Percentiles rank a stretch among this genome's conserved stretches.
Evolutionary conservation across 2,329 filamentous ascomycete species (phyloP).

Genomic region (Arthrobotrys conoides): DNA sequence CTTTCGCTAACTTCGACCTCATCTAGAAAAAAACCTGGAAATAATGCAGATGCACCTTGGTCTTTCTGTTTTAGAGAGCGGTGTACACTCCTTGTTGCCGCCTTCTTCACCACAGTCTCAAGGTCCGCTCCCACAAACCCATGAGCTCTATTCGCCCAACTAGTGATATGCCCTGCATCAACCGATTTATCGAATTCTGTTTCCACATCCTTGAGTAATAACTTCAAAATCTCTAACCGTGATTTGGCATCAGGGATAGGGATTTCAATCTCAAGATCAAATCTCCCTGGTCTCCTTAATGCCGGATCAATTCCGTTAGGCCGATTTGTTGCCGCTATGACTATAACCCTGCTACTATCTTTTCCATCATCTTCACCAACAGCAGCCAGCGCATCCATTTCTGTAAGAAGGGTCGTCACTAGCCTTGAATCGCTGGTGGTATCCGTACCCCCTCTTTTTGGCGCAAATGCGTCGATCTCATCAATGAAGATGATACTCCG

Average conservation of each 20-base stretch:
- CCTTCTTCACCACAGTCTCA: constrained; percentile 62
- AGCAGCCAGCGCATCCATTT: constrained; percentile 63
- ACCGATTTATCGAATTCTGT: constrained; percentile 54
- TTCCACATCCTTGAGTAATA: constrained; percentile 61
- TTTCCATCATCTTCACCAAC: constrained; percentile 51
- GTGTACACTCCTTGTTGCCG: constrained; percentile 53
- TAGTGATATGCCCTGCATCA: constrained; percentile 61
- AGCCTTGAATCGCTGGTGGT: constrained; percentile 63
- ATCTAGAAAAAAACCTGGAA: constrained; percentile 55
- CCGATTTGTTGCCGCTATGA: constrained; percentile 64
- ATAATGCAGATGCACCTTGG: constrained; percentile 1
- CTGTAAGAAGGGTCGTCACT: constrained; percentile 63
- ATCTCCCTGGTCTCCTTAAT: constrained; percentile 63
- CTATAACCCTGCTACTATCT: constrained; percentile 60
- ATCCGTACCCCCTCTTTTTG: constrained; percentile 61
- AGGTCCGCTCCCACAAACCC: constrained; percentile 64
- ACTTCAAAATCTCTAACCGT: constrained; percentile 62
- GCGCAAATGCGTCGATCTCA: constrained; percentile 63
- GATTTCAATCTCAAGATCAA: constrained; percentile 64
- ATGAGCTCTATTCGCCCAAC: constrained; percentile 63
- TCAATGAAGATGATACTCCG: constrained; percentile 64
- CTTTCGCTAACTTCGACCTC: constrained; percentile 35
- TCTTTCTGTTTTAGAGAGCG: constrained; percentile 37
- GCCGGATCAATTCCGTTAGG: constrained; percentile 63
- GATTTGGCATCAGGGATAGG: constrained; percentile 63